A percentile compares a stretch with the other conserved stretches of the same genome.
phyloP scores from a whole-genome alignment of 2,329 filamentous ascomycete species.

The Rutstroemia sp. region DNA sequence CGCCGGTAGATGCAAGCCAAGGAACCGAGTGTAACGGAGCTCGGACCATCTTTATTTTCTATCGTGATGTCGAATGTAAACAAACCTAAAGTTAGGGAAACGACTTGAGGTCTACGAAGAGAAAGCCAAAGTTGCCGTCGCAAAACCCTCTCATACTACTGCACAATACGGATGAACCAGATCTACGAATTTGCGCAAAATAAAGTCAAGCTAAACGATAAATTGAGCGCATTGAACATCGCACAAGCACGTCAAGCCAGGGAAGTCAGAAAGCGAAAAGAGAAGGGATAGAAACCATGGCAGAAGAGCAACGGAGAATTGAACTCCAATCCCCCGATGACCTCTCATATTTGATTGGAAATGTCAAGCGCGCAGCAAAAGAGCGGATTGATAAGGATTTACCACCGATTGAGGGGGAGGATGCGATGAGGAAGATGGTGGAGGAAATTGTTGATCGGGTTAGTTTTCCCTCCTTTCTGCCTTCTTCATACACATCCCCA shows the following conservation, averaged over 20 bases:
- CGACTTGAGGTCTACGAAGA: too few species aligned
- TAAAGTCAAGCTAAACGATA: too few species aligned
- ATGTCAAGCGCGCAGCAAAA: constrained; percentile 60
- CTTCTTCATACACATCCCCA: not conserved
- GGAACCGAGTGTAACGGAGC: too few species aligned
- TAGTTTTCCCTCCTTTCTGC: constrained; percentile 13
- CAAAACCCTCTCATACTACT: too few species aligned
- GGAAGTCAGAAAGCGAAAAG: not conserved
- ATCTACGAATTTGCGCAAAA: too few species aligned
- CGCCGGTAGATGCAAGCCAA: too few species aligned
- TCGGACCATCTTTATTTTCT: too few species aligned
- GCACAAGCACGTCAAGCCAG: not conserved
- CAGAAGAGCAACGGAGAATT: constrained; percentile 58
- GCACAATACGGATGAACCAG: too few species aligned
- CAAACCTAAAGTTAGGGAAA: too few species aligned
- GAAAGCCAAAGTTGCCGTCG: too few species aligned
- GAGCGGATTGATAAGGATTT: constrained; percentile 62
- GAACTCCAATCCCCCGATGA: constrained; percentile 73
- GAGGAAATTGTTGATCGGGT: constrained; percentile 54
- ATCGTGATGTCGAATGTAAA: too few species aligned
- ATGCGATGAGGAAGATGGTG: constrained; percentile 51
- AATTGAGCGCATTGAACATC: too few species aligned
- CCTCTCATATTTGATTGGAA: constrained; percentile 60
- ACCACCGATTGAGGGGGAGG: constrained; percentile 54
- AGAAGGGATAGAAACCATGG: constrained; percentile 17